Evolutionary conservation across 495 filamentous ascomycete genomes (phyloP).

Genomic region (Astrothelium macrocarpum): DNA sequence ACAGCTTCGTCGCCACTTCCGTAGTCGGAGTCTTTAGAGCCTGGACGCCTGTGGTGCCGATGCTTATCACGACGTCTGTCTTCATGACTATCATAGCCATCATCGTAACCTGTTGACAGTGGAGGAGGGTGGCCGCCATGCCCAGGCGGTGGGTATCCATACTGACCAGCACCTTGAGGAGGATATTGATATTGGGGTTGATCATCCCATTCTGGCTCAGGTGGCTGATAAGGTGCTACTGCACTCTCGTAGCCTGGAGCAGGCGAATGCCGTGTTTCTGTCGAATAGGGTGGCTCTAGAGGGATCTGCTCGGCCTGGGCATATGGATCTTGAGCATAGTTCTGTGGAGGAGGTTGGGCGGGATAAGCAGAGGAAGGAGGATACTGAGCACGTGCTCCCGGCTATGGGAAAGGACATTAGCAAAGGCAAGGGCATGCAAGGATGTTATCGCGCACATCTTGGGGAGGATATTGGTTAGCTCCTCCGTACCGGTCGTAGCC

Average conservation of each 20-base stretch:
- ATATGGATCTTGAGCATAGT: conserved; percentile 1
- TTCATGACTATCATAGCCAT: not conserved
- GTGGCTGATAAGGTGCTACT: not conserved
- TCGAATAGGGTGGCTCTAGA: not conserved
- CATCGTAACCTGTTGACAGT: not conserved
- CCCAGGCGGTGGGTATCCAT: not conserved
- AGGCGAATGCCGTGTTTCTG: not conserved
- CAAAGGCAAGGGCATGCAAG: not conserved
- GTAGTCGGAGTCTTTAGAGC: not conserved
- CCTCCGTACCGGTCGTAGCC: conserved; percentile 5
- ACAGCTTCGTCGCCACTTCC: not conserved
- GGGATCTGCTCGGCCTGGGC: not conserved
- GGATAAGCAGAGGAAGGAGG: not conserved
- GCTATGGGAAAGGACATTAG: not conserved
- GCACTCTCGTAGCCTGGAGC: not conserved
- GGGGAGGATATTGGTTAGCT: conserved; percentile 1
- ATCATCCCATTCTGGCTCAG: conserved; percentile 5
- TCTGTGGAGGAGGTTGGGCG: not conserved
- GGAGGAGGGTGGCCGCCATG: conserved; percentile 1
- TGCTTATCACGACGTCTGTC: not conserved
- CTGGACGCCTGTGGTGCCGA: not conserved
- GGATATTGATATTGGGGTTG: conserved; percentile 3
- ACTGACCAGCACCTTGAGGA: not conserved
- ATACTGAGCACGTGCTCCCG: not conserved
- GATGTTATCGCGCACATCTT: not conserved